Base-by-base conservation (phyloP, 2,329 filamentous ascomycete genomes). In the Penicillium sp. region DNA sequence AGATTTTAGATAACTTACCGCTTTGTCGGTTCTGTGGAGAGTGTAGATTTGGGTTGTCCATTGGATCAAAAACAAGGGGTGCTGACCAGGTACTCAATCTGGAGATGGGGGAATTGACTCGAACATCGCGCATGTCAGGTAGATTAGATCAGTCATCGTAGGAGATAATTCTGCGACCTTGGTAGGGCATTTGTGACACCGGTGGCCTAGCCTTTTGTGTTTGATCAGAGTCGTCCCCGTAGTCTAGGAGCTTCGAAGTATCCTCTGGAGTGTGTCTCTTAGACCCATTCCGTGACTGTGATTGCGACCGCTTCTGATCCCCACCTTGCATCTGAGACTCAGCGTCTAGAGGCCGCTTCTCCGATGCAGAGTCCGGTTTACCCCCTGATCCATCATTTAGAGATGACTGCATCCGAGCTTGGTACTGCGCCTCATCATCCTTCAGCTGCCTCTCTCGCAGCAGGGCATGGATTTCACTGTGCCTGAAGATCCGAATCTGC, bases 401-500 rank as follows among this genome's bases (percentile, higher is more conserved):
- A 31, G 45, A 47, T 35, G 44, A 25, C 39, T 43, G 27, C 27
- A 53, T 57, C 51, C 62, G 53, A 35, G 63, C 55, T 42, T 63
- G 61, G 23, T 64, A 60, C 27, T 60, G 59, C 13, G 66, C 65
- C n/a, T 70, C 62, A 50, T 77, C 72, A 44, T 68, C 61, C 54
- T 67, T 60, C 12, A 75, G 58, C 61, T 77, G 70, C 53, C 69
- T 72, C 59, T 82, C 78, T 61, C 85, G 84, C 27, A 90, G 78
- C 39, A 96, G 78, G 13, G 84, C 77, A 69, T 94, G 87, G 23
- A 96, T 83, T 74, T 97, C 93, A 2, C 90, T 93, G 70, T 96
- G 91, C 60, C 93, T 84, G 72, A 97, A 97, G 60, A 96, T 93
- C 53, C 86, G 85, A 65, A 97, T 91, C 78, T 97, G 90, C 66